phyloP scores from a whole-genome alignment of 805 yeast genomes.

The Kuraishia hungarica region DNA sequence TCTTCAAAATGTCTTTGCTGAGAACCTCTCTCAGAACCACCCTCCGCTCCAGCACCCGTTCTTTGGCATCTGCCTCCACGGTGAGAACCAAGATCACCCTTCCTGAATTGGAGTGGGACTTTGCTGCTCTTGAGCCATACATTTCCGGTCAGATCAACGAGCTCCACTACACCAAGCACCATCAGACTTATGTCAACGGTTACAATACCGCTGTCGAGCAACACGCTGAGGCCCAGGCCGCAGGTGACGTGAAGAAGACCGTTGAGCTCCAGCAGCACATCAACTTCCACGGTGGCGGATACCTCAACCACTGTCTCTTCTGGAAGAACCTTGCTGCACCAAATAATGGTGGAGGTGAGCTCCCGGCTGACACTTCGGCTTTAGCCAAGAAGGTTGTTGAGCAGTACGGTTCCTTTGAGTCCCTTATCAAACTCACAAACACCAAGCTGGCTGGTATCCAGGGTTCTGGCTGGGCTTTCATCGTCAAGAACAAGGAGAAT shows the following conservation, averaged over 20 bases:
- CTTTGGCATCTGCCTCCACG: slow-evolving; percentile 7
- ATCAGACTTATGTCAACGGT: slow-evolving; percentile 84
- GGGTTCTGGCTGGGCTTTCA: slow-evolving; percentile 95
- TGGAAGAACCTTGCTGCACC: slow-evolving; percentile 84
- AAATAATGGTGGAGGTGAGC: slow-evolving; percentile 68
- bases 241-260: slow-evolving; percentile 50
- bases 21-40: slow-evolving; percentile 5
- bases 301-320: slow-evolving; percentile 75
- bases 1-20: neutral
- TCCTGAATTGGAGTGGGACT: slow-evolving; percentile 80
- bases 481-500: slow-evolving; percentile 70
- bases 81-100: slow-evolving; percentile 60
- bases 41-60: slow-evolving; percentile 2
- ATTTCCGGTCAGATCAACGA: slow-evolving; percentile 85
- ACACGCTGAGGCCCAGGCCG: slow-evolving; percentile 52
- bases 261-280: slow-evolving; percentile 63
- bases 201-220: slow-evolving; percentile 74
- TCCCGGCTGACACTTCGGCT: slow-evolving; percentile 45
- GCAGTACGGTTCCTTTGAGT: slow-evolving; percentile 70
- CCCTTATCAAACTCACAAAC: slow-evolving; percentile 55
- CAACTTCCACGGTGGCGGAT: slow-evolving; percentile 93
- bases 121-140: slow-evolving; percentile 77
- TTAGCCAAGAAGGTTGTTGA: slow-evolving; percentile 49
- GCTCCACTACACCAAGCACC: slow-evolving; percentile 83
- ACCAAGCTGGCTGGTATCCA: slow-evolving; percentile 76